Evolutionary conservation across 2,329 filamentous ascomycete genomes (phyloP).

Genomic region (Neofusicoccum umdonicola): DNA sequence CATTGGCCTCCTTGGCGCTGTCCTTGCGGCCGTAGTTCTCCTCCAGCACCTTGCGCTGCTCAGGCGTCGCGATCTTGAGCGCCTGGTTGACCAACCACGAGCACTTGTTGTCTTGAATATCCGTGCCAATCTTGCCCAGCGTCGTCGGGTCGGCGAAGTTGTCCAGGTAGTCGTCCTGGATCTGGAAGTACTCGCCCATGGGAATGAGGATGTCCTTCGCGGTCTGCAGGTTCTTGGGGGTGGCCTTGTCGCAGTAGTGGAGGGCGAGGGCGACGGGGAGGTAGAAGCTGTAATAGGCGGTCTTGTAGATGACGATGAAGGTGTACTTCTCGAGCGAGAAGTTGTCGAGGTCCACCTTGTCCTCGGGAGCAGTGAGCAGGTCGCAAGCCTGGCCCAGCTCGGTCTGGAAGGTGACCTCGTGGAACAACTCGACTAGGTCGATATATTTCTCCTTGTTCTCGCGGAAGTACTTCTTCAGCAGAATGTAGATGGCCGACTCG

Average conservation of each 20-base stretch:
- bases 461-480: conserved; percentile 93
- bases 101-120: conserved; percentile 99
- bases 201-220: conserved; percentile 91
- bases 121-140: conserved; percentile 97
- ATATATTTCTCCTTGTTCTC: conserved; percentile 75
- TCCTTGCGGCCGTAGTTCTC: conserved; percentile 95
- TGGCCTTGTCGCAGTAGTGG: conserved; percentile 80
- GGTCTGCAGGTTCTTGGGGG: conserved; percentile 82
- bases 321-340: conserved; percentile 94
- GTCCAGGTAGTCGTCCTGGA: conserved; percentile 98
- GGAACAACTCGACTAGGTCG: conserved; percentile 92
- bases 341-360: conserved; percentile 87
- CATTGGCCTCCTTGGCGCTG: conserved; percentile 71
- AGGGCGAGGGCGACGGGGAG: conserved; percentile 90
- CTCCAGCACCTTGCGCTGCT: conserved; percentile 85
- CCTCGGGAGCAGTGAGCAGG: conserved; percentile 91
- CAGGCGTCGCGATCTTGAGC: conserved; percentile 71
- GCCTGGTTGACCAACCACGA: conserved; percentile 98
- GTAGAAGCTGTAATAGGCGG: conserved; percentile 98
- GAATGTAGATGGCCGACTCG: conserved; percentile 82
- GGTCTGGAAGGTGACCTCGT: conserved; percentile 89
- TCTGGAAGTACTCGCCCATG: conserved; percentile 98
- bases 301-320: conserved; percentile 99
- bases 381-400: conserved; percentile 95
- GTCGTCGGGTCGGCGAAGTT: conserved; percentile 90